A percentile compares a stretch with the other conserved stretches of the same genome.
Evolutionary conservation across 202 grass and related monocot species (phyloP).

Genomic region (Brachypodium distachyon): DNA sequence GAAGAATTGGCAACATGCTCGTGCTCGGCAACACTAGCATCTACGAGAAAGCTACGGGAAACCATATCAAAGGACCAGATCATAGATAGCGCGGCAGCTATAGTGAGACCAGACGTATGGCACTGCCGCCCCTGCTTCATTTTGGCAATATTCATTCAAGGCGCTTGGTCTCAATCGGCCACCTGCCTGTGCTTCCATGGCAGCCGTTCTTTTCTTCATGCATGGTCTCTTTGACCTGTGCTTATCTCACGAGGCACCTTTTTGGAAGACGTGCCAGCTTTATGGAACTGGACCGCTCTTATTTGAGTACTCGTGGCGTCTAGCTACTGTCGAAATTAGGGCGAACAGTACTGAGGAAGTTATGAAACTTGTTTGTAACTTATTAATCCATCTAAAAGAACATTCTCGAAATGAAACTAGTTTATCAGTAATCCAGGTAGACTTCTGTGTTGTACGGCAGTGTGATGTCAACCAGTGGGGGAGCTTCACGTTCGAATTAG

Average conservation of each 20-base stretch:
- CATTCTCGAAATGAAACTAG: not conserved
- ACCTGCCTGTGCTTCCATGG: not conserved
- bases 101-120: not conserved
- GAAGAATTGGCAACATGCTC: too few species aligned
- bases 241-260: not conserved
- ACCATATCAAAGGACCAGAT: not conserved
- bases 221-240: not conserved
- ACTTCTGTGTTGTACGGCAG: too few species aligned
- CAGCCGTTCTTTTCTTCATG: not conserved
- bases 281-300: not conserved
- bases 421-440: not conserved
- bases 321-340: not conserved
- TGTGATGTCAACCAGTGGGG: too few species aligned
- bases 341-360: not conserved
- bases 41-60: constrained; percentile 12
- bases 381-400: too few species aligned
- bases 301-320: too few species aligned
- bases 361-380: not conserved
- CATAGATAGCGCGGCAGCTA: not conserved
- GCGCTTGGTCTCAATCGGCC: not conserved
- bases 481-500: too few species aligned
- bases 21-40: not conserved
- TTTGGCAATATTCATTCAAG: not conserved
- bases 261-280: not conserved
- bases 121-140: not conserved